Percentiles rank a stretch among this genome's conserved stretches.
Evolutionary conservation across 306 rosid genomes (phyloP).

Genomic region (Acacia confusa): DNA sequence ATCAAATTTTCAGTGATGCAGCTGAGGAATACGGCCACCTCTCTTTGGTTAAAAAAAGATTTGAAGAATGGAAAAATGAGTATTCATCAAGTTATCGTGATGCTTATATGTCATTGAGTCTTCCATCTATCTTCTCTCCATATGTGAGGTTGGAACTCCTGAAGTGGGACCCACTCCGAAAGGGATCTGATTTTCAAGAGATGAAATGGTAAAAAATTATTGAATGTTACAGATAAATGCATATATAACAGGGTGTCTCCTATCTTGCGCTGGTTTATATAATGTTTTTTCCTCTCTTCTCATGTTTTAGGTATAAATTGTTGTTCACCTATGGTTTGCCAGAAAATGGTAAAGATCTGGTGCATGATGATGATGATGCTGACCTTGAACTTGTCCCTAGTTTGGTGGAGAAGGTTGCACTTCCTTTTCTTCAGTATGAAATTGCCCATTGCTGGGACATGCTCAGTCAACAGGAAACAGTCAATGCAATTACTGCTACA

Average conservation of each 20-base stretch:
- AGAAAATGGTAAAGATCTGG: constrained; percentile 63
- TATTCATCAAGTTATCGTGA: constrained; percentile 69
- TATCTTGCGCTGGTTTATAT: constrained; percentile 3
- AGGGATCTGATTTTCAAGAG: constrained; percentile 72
- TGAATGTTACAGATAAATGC: constrained; percentile 23
- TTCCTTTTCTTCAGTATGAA: constrained; percentile 86
- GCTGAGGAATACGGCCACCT: constrained; percentile 83
- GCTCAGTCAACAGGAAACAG: constrained; percentile 77
- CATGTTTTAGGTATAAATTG: constrained; percentile 67
- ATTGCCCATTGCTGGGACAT: constrained; percentile 89
- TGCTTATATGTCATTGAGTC: constrained; percentile 89
- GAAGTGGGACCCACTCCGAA: constrained; percentile 94
- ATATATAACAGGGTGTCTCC: background rate
- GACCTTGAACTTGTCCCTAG: constrained; percentile 90
- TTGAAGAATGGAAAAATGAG: constrained; percentile 89
- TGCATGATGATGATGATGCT: constrained; percentile 74
- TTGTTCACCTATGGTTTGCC: constrained; percentile 70
- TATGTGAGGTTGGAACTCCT: constrained; percentile 91
- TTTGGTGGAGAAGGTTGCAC: constrained; percentile 91
- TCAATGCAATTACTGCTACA: constrained; percentile 73
- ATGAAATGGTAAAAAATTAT: constrained; percentile 78
- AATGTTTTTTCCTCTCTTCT: constrained; percentile 5
- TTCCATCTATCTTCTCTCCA: constrained; percentile 86
- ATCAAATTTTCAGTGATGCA: constrained; percentile 83
- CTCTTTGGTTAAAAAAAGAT: constrained; percentile 69